Evolutionary conservation across 192 early-diverging fungal genomes (phyloP).

Genomic region (Gaertneriomyces semiglobifer): DNA sequence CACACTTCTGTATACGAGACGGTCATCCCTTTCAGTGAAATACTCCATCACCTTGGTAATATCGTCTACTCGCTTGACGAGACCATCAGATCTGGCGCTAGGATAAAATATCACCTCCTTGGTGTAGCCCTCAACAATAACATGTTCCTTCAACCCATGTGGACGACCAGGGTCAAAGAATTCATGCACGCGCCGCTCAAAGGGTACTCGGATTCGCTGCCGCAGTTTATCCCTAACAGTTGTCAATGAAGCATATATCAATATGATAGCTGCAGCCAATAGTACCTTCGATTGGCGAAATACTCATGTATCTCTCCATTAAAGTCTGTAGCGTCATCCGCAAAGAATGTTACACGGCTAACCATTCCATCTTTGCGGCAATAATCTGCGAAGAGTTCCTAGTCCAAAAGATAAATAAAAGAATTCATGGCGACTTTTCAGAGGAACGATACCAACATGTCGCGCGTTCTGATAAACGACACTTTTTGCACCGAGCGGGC

Average conservation of each 20-base stretch:
- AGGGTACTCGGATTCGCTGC: slow-evolving; percentile 43
- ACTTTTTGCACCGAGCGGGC: slow-evolving; percentile 51
- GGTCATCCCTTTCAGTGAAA: slow-evolving; percentile 54
- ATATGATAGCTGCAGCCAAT: neutral
- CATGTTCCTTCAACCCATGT: slow-evolving; percentile 54
- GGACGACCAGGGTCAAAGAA: slow-evolving; percentile 53
- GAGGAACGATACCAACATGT: slow-evolving; percentile 19
- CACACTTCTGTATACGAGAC: slow-evolving; percentile 50
- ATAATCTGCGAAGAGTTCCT: slow-evolving; percentile 61
- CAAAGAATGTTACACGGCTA: slow-evolving; percentile 50
- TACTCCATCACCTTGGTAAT: slow-evolving; percentile 49
- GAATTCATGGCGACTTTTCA: neutral
- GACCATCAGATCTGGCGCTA: slow-evolving; percentile 49
- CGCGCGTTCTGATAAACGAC: slow-evolving; percentile 47
- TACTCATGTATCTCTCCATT: slow-evolving; percentile 49
- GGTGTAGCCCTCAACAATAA: slow-evolving; percentile 47
- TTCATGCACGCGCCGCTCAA: slow-evolving; percentile 43
- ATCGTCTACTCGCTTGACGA: slow-evolving; percentile 48
- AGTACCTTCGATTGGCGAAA: slow-evolving; percentile 50
- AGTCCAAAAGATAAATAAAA: neutral
- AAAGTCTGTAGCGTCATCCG: slow-evolving; percentile 40
- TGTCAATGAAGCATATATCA: neutral
- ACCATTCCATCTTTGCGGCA: slow-evolving; percentile 56
- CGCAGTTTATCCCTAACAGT: slow-evolving; percentile 49
- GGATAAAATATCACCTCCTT: slow-evolving; percentile 58